Percentiles rank a stretch among this genome's conserved stretches.
Conservation (phyloP, 257 asterid species). For the Scutellaria minor region DNA sequence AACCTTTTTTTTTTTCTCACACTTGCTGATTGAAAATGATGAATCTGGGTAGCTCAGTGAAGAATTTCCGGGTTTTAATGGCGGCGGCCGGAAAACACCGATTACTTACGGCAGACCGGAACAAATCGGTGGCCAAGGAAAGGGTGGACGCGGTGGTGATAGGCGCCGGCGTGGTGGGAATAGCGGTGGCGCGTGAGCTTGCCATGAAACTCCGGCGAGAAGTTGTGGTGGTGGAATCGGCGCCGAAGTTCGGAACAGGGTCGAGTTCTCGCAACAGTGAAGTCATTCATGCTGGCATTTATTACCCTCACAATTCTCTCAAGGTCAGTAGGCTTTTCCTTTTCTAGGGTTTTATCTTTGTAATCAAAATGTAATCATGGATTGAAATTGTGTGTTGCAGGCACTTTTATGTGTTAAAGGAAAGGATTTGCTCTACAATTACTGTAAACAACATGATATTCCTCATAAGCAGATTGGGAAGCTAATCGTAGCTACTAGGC, state of each 20-base stretch:
- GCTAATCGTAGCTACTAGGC: slow-evolving; percentile 85
- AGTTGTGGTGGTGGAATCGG: slow-evolving; percentile 77
- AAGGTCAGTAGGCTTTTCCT: slow-evolving; percentile 45
- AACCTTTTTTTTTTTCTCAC: too few relatives aligned
- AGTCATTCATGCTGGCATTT: slow-evolving; percentile 89
- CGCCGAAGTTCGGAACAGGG: slow-evolving; percentile 78
- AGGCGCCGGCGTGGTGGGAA: slow-evolving; percentile 90
- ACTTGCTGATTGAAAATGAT: slow-evolving; percentile 23
- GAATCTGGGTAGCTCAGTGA: too few relatives aligned
- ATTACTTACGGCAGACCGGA: slow-evolving; percentile 16
- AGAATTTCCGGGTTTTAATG: slow-evolving; percentile 32
- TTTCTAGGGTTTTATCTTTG: too few relatives aligned
- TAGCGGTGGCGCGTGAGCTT: slow-evolving; percentile 90
- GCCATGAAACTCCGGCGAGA: slow-evolving; percentile 62
- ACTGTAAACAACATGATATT: slow-evolving; percentile 65
- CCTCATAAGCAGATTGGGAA: slow-evolving; percentile 83
- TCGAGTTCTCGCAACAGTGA: slow-evolving; percentile 92
- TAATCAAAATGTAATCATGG: neutral
- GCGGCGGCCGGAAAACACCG: slow-evolving; percentile 35
- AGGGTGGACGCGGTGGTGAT: slow-evolving; percentile 75
- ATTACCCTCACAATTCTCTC: slow-evolving; percentile 75
- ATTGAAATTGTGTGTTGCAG: slow-evolving; percentile 41
- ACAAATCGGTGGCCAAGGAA: slow-evolving; percentile 53
- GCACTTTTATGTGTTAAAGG: slow-evolving; percentile 75
- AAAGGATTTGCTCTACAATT: slow-evolving; percentile 64